A percentile compares a stretch with the other conserved stretches of the same genome.
These are phyloP conservation scores for Nigrospora sphaerica DNA, from an alignment of 2,329 filamentous ascomycete genomes.

Conservation along the genomic window DNA sequence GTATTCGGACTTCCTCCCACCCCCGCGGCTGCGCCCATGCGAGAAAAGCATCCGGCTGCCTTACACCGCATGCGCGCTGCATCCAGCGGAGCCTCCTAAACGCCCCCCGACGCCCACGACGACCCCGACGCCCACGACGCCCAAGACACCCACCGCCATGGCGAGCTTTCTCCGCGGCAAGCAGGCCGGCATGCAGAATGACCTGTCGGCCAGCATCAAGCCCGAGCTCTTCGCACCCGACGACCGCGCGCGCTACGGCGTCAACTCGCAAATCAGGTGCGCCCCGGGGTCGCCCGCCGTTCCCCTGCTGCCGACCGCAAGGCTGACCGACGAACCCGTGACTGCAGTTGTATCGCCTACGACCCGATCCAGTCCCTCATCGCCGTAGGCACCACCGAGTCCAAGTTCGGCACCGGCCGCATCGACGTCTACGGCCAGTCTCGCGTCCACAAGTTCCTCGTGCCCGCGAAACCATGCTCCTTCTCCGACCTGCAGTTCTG, in stretches of 20 bases:
- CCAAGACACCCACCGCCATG: conserved; percentile 43
- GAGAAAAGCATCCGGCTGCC: no score
- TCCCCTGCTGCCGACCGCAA: no score
- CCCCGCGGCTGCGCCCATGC: no score
- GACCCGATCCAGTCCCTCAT: conserved; percentile 91
- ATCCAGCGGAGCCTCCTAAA: no score
- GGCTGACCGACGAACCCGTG: not conserved
- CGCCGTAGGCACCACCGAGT: conserved; percentile 84
- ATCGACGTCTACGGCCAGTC: conserved; percentile 84
- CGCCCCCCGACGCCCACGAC: no score
- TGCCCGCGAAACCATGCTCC: conserved; percentile 64
- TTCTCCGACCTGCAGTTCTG: conserved; percentile 77
- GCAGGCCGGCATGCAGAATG: conserved; percentile 86
- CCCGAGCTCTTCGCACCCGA: conserved; percentile 76
- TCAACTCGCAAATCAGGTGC: conserved; percentile 68
- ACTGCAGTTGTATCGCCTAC: conserved; percentile 71
- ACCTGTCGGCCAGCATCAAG: conserved; percentile 75
- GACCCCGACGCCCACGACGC: not conserved
- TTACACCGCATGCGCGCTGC: no score
- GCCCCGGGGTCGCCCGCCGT: conserved; percentile 2
- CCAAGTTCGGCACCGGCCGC: conserved; percentile 75
- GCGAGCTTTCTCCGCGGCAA: conserved; percentile 83
- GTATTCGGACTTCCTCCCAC: no score
- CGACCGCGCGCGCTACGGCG: conserved; percentile 75
- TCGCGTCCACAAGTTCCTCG: conserved; percentile 69